phyloP scores from a whole-genome alignment of 768 basidiomycete genomes.

The Pleurotus tuoliensis region DNA sequence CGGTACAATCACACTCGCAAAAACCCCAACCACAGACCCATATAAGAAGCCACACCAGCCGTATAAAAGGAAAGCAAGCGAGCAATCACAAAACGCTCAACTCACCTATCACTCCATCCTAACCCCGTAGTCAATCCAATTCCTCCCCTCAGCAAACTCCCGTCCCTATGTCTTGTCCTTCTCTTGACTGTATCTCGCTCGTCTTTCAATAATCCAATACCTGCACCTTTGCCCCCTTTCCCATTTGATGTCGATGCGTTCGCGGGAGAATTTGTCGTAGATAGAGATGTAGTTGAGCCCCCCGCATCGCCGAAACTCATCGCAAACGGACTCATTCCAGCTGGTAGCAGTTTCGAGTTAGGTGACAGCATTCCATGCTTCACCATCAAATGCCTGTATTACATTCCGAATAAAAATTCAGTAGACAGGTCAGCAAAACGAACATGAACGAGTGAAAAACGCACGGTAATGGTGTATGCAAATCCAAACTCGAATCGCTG shows the following conservation, averaged over 20 bases:
- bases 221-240: too few species aligned
- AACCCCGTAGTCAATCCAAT: constrained; percentile 69
- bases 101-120: constrained; percentile 72
- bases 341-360: constrained; percentile 54
- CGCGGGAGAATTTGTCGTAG: constrained; percentile 22
- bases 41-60: too few species aligned
- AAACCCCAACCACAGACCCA: too few species aligned
- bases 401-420: neutral
- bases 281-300: constrained; percentile 2
- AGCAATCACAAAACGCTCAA: neutral
- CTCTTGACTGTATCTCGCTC: constrained; percentile 53
- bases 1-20: too few species aligned
- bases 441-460: constrained; percentile 22
- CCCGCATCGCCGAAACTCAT: neutral
- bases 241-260: too few species aligned
- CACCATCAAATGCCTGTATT: constrained; percentile 58
- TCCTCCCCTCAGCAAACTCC: constrained; percentile 51
- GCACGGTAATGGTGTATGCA: constrained; percentile 68
- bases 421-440: constrained; percentile 4
- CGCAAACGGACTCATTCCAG: constrained; percentile 28
- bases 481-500: constrained; percentile 58
- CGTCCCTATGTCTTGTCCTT: constrained; percentile 60
- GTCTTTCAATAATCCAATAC: constrained; percentile 38
- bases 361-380: constrained; percentile 65
- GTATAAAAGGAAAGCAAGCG: neutral